Evolutionary conservation across 2,329 filamentous ascomycete species (phyloP), one percentile per base, ranked within the genome.

Genomic region (Sodiomyces alkalinus): DNA sequence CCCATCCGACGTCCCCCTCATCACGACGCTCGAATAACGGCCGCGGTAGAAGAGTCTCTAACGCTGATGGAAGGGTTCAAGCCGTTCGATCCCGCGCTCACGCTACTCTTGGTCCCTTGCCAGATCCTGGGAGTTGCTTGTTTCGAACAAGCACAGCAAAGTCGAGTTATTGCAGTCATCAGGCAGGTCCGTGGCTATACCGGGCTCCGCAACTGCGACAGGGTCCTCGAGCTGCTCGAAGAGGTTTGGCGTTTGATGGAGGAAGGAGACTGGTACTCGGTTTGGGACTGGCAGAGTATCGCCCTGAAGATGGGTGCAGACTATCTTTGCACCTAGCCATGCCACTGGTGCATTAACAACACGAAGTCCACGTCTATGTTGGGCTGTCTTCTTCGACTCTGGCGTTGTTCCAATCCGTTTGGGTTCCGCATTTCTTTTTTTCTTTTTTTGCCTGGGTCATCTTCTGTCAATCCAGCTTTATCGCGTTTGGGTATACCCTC

Each of bases 271-370:
- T 74, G 68, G 62, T 40, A 55, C 16, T 56, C 58, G 12, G 68
- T 66, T 6, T 77, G 72, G 72, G 72, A 77, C 44, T 76, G 70
- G 70, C 69, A 74, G 35, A 52, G 53, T 4, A 57, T 74, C 17
- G 68, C 69, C 1, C 49, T 55, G 29, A 42, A 52, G 6, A 59
- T 72, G 47, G 58, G 54, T 0, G 53, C 74, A 19, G 64, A 73
- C 45, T 73, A 74, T 39, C 51, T 70, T 3, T 68, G 65, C 43
- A 47, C 53, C 15, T 57, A 36, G n/a, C n/a, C n/a, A n/a, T n/a
- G n/a, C n/a, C n/a, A n/a, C n/a, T n/a, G n/a, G n/a, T n/a, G n/a
- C n/a, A n/a, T n/a, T n/a, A n/a, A n/a, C n/a, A n/a, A n/a, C n/a
- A n/a, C n/a, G n/a, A n/a, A n/a, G n/a, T n/a, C n/a, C n/a, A n/a